These are phyloP conservation scores for Pleochaeta shiraiana DNA, from an alignment of 2,329 filamentous ascomycete genomes.

Conservation along the genomic window DNA sequence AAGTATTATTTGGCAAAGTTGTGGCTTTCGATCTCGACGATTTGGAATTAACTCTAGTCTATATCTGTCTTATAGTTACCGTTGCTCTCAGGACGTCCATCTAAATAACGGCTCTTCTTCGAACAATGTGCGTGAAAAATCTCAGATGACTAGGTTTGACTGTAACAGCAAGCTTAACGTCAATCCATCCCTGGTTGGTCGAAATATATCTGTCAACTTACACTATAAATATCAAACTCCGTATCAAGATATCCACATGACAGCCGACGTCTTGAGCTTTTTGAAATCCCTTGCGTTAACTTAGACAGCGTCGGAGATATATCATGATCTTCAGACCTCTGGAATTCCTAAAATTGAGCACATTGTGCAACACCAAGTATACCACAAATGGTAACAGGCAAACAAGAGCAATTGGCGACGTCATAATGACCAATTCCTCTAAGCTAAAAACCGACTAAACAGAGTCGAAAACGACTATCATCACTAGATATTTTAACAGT, in stretches of 20 bases:
- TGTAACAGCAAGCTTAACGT: neutral
- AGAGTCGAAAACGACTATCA: too few species aligned
- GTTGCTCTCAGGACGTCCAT: neutral
- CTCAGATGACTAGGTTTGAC: neutral
- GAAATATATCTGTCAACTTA: neutral
- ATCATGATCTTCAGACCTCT: too few species aligned
- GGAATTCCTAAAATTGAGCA: too few species aligned
- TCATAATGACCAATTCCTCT: neutral
- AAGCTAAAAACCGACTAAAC: too few species aligned
- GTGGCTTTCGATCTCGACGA: neutral
- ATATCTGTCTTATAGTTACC: neutral
- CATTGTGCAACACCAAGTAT: too few species aligned
- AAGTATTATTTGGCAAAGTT: neutral
- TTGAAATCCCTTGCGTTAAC: neutral
- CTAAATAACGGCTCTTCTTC: neutral
- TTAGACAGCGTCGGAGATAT: neutral
- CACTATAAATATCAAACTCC: neutral
- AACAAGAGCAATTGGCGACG: neutral
- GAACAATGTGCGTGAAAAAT: neutral
- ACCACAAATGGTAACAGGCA: neutral
- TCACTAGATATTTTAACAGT: too few species aligned
- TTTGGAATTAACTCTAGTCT: neutral
- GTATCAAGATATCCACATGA: neutral
- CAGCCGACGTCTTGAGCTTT: neutral
- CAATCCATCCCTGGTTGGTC: neutral